Percentiles rank a stretch among this genome's conserved stretches.
These are phyloP conservation scores for Ascochyta rabiei DNA, from an alignment of 2,329 filamentous ascomycete species.

Conservation along the genomic window DNA sequence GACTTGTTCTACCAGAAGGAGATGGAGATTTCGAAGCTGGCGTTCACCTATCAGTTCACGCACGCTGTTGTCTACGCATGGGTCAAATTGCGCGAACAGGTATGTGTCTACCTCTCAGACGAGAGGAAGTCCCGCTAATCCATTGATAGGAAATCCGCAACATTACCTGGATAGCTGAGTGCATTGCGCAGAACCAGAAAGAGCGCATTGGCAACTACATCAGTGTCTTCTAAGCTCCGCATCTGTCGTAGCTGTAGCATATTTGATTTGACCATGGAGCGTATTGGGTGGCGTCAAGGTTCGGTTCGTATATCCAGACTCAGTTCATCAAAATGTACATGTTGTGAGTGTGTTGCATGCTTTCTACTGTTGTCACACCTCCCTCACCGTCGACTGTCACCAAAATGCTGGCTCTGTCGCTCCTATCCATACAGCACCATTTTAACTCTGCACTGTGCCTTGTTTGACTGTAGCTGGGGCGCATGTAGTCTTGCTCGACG, in stretches of 20 bases:
- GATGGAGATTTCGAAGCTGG: conserved; percentile 95
- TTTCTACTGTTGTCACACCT: not conserved
- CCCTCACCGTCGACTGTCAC: not conserved
- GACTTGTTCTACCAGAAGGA: conserved; percentile 99
- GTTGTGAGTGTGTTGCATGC: conserved; percentile 11
- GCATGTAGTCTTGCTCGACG: not conserved
- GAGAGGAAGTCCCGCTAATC: conserved; percentile 19
- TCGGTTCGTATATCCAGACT: conserved; percentile 39
- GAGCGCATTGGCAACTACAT: conserved; percentile 99
- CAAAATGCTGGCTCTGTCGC: not conserved
- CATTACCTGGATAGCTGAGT: conserved; percentile 99
- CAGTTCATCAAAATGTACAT: conserved; percentile 26
- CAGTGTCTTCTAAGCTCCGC: conserved; percentile 72
- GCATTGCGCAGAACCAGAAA: conserved; percentile 99
- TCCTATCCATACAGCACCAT: not conserved
- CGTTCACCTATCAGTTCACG: conserved; percentile 95
- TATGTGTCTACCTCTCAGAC: conserved; percentile 54
- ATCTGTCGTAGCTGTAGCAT: conserved; percentile 33
- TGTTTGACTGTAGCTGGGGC: not conserved
- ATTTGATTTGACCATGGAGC: conserved; percentile 35
- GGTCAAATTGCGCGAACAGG: conserved; percentile 97
- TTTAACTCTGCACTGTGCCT: not conserved
- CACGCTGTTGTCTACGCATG: conserved; percentile 95
- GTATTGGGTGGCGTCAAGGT: conserved; percentile 36
- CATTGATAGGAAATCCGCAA: conserved; percentile 88